Conservation (phyloP, 768 basidiomycete genomes). For the Dioszegia crocea region DNA sequence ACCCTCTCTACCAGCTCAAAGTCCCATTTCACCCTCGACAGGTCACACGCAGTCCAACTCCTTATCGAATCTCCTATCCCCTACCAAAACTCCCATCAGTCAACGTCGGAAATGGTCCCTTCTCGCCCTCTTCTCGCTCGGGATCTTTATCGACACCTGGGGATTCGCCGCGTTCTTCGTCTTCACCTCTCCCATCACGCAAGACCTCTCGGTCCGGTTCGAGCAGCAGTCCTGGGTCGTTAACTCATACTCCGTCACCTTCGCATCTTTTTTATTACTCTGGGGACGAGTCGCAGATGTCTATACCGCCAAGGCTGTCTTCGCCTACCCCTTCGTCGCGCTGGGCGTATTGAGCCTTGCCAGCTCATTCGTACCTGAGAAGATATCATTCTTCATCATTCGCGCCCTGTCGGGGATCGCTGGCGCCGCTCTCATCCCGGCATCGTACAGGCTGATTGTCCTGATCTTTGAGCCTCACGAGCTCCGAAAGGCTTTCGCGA, state of each 20-base stretch:
- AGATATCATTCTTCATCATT: constrained; percentile 31
- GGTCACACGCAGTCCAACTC: too few species aligned
- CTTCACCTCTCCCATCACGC: constrained; percentile 14
- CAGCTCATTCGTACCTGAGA: constrained; percentile 27
- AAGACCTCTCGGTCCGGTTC: constrained; percentile 14
- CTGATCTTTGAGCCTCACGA: constrained; percentile 28
- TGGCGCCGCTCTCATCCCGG: constrained; percentile 22
- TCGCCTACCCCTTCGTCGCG: constrained; percentile 23
- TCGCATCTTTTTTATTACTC: constrained; percentile 28
- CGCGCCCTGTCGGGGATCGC: constrained; percentile 31
- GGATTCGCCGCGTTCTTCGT: constrained; percentile 22
- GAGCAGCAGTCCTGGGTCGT: constrained; percentile 30
- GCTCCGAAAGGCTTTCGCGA: constrained; percentile 21
- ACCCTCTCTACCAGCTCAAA: too few species aligned
- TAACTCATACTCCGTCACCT: constrained; percentile 27
- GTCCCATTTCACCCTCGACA: too few species aligned
- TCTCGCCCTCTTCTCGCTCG: constrained; percentile 16
- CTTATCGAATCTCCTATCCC: not conserved
- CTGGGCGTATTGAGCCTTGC: constrained; percentile 26
- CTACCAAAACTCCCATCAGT: not conserved
- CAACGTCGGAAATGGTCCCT: constrained; percentile 15
- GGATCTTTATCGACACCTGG: constrained; percentile 17
- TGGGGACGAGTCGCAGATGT: constrained; percentile 31
- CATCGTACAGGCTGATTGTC: constrained; percentile 25
- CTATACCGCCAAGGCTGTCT: constrained; percentile 27